These are phyloP conservation scores for Borealophlyctis nickersoniae DNA, from an alignment of 192 early-diverging fungal species.

Conservation along the genomic window DNA sequence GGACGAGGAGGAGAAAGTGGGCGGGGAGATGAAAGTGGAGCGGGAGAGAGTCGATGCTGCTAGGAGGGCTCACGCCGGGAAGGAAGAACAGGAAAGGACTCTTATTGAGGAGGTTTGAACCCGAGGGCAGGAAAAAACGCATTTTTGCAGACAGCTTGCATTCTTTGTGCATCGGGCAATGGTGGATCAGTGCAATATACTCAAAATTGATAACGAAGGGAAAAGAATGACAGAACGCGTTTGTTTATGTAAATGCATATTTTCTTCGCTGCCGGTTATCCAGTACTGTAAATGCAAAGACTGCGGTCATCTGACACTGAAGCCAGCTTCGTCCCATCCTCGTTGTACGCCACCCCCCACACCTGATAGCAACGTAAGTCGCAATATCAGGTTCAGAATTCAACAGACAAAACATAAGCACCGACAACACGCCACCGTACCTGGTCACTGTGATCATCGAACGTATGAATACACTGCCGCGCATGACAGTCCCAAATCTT, in stretches of 20 bases:
- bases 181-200: too few relatives aligned
- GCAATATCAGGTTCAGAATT: background rate
- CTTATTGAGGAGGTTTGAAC: too few relatives aligned
- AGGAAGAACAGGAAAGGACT: too few relatives aligned
- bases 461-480: slow-evolving; percentile 71
- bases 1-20: too few relatives aligned
- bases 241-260: background rate
- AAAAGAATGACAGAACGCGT: background rate
- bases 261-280: background rate
- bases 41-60: too few relatives aligned
- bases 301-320: slow-evolving; percentile 70
- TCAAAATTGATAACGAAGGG: too few relatives aligned
- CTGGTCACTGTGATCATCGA: slow-evolving; percentile 75
- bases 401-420: background rate
- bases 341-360: slow-evolving; percentile 80
- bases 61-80: too few relatives aligned
- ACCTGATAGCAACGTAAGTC: slow-evolving; percentile 56
- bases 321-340: slow-evolving; percentile 68
- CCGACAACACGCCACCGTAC: slow-evolving; percentile 26
- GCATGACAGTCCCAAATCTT: slow-evolving; percentile 80
- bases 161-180: too few relatives aligned
- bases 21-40: too few relatives aligned
- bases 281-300: slow-evolving; percentile 41
- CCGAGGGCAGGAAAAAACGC: too few relatives aligned
- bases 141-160: too few relatives aligned